These are phyloP conservation scores for Clathrospora elynae DNA, from an alignment of 2,329 filamentous ascomycete genomes.

Conservation along the genomic window DNA sequence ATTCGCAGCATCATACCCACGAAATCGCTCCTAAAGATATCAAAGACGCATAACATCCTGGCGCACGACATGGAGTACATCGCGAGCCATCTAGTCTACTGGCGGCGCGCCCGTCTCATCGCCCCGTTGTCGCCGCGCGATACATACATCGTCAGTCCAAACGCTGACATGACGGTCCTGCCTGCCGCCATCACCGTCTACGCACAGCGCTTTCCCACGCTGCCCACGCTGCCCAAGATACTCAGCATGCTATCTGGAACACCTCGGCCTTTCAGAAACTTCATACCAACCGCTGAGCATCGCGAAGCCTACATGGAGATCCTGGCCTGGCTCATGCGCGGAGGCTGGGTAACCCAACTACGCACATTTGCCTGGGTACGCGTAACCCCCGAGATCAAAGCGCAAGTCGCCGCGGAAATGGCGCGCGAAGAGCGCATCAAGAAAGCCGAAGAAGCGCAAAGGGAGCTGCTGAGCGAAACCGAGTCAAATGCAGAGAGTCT, in stretches of 20 bases:
- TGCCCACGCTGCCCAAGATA: slow-evolving; percentile 83
- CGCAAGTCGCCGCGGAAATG: slow-evolving; percentile 76
- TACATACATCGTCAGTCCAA: slow-evolving; percentile 88
- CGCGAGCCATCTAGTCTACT: slow-evolving; percentile 92
- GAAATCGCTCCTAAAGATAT: slow-evolving; percentile 73
- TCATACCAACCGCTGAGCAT: slow-evolving; percentile 86
- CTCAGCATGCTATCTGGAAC: slow-evolving; percentile 80
- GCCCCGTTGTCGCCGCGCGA: slow-evolving; percentile 88
- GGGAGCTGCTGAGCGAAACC: slow-evolving; percentile 40
- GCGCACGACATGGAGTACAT: slow-evolving; percentile 83
- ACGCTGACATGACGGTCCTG: slow-evolving; percentile 77
- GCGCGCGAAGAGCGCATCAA: slow-evolving; percentile 49
- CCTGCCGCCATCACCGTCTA: slow-evolving; percentile 72
- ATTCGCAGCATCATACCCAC: slow-evolving; percentile 64
- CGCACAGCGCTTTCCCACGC: slow-evolving; percentile 77
- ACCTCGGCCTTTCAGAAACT: slow-evolving; percentile 79
- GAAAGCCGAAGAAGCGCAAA: slow-evolving; percentile 36
- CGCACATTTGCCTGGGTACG: slow-evolving; percentile 90
- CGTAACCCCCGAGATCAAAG: slow-evolving; percentile 80
- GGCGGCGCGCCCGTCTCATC: slow-evolving; percentile 89
- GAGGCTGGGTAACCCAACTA: slow-evolving; percentile 91
- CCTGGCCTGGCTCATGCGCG: slow-evolving; percentile 88
- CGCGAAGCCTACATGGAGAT: slow-evolving; percentile 87
- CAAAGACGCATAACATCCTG: slow-evolving; percentile 72
- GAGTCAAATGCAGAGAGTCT: slow-evolving; percentile 36